These are phyloP conservation scores for Musa troglodytarum DNA, from an alignment of 176 grass and related monocot species.

Conservation along the genomic window DNA sequence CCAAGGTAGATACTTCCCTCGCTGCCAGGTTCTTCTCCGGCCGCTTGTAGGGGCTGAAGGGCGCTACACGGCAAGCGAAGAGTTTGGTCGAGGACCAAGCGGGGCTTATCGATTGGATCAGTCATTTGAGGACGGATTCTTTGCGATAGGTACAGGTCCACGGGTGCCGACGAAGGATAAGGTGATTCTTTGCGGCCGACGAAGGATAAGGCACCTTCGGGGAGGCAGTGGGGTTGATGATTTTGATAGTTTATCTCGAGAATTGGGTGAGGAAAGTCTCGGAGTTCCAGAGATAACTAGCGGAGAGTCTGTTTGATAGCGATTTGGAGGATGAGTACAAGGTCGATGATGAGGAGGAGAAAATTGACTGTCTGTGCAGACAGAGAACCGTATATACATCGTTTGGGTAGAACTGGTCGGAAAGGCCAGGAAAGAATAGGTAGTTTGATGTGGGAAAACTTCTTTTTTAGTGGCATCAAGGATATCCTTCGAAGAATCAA, in stretches of 20 bases:
- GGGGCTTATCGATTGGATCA: slow-evolving; percentile 76
- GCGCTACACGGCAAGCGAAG: slow-evolving; percentile 28
- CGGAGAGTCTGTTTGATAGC: slow-evolving; percentile 36
- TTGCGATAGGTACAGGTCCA: slow-evolving; percentile 31
- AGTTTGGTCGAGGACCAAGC: slow-evolving; percentile 81
- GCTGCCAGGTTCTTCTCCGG: slow-evolving; percentile 41
- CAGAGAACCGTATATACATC: slow-evolving; percentile 95
- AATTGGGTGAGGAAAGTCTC: neutral
- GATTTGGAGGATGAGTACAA: slow-evolving; percentile 39
- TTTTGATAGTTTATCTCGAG: neutral
- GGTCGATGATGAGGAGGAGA: slow-evolving; percentile 20
- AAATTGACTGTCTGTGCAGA: slow-evolving; percentile 32
- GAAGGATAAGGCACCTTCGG: neutral
- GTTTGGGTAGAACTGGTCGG: slow-evolving; percentile 84
- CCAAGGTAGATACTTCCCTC: neutral
- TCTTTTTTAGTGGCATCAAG: slow-evolving; percentile 70
- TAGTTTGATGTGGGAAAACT: slow-evolving; percentile 80
- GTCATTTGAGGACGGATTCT: slow-evolving; percentile 60
- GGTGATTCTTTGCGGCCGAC: neutral
- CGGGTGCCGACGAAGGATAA: slow-evolving; percentile 9
- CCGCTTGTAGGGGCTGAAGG: slow-evolving; percentile 10
- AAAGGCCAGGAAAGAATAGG: slow-evolving; percentile 77
- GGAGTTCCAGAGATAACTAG: neutral
- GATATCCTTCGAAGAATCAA: slow-evolving; percentile 7
- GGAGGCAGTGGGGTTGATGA: neutral